Evolutionary conservation across 768 basidiomycete species (phyloP).

Genomic region (Tricholomella constricta): DNA sequence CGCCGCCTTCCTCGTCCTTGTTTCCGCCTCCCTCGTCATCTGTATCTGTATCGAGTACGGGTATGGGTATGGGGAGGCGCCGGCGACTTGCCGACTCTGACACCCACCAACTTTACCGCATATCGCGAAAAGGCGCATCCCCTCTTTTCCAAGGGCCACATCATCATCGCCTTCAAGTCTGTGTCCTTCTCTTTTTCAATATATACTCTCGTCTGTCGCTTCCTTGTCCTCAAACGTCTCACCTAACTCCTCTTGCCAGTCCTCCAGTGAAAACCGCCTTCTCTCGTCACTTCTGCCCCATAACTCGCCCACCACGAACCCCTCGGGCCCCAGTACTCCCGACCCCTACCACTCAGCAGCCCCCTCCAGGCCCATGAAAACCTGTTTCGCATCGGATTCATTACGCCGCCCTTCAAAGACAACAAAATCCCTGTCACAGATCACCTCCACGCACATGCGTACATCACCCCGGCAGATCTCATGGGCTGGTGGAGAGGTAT

Average conservation of each 20-base stretch:
- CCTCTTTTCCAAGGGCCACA: conserved; percentile 71
- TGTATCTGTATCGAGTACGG: no score
- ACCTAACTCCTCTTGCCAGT: conserved; percentile 40
- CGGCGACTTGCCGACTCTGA: no score
- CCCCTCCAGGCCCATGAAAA: conserved; percentile 33
- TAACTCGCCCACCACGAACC: conserved; percentile 36
- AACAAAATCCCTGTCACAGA: conserved; percentile 78
- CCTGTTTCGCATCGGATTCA: conserved; percentile 70
- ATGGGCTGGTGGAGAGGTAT: conserved; percentile 75
- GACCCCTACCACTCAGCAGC: conserved; percentile 18
- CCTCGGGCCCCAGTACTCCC: conserved; percentile 26
- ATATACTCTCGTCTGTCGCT: conserved; percentile 68
- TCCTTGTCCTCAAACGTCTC: conserved; percentile 1
- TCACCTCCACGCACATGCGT: conserved; percentile 79
- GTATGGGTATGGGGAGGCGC: no score
- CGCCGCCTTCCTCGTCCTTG: no score
- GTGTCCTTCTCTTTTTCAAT: conserved; percentile 47
- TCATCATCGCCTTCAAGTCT: conserved; percentile 81
- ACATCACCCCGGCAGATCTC: conserved; percentile 61
- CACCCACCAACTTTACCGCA: conserved; percentile 73
- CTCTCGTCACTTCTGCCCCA: conserved; percentile 48
- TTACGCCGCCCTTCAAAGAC: conserved; percentile 77
- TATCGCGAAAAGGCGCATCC: conserved; percentile 72
- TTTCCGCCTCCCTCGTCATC: no score
- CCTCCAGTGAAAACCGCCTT: conserved; percentile 65